Conservation (phyloP, 768 basidiomycete genomes). For the Gloeostereum incarnatum region DNA sequence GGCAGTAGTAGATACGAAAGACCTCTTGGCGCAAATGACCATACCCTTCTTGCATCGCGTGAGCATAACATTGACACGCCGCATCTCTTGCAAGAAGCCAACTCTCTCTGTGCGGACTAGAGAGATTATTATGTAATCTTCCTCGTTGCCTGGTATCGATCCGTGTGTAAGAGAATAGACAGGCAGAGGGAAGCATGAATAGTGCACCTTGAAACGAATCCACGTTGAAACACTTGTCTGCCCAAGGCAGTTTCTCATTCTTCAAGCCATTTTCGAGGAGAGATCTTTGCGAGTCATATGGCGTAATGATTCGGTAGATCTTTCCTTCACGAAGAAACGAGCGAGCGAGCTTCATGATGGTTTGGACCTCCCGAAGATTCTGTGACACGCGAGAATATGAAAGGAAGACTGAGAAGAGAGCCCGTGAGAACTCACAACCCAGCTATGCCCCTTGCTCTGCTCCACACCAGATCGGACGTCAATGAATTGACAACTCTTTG, state of each 20-base stretch:
- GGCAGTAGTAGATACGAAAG: too few species aligned
- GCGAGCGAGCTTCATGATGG: constrained; percentile 34
- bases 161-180: constrained; percentile 1
- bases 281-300: constrained; percentile 63
- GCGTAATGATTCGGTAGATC: constrained; percentile 57
- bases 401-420: constrained; percentile 1
- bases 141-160: constrained; percentile 53
- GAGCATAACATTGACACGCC: constrained; percentile 74
- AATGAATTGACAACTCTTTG: constrained; percentile 47
- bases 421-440: constrained; percentile 18
- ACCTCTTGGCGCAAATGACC: constrained; percentile 56
- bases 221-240: constrained; percentile 64
- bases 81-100: constrained; percentile 49
- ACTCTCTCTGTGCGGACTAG: constrained; percentile 51
- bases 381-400: constrained; percentile 17
- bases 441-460: constrained; percentile 16
- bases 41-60: constrained; percentile 62
- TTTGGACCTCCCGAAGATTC: constrained; percentile 45
- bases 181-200: not conserved
- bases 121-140: constrained; percentile 64
- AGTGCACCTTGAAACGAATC: constrained; percentile 67
- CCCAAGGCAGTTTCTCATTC: constrained; percentile 33
- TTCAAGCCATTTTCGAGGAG: constrained; percentile 42
- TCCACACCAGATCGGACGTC: constrained; percentile 31
- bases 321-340: constrained; percentile 27